Evolutionary conservation across 2,329 filamentous ascomycete species (phyloP), one percentile per base, ranked within the genome.

Genomic region (Ophiocordyceps unilateralis): DNA sequence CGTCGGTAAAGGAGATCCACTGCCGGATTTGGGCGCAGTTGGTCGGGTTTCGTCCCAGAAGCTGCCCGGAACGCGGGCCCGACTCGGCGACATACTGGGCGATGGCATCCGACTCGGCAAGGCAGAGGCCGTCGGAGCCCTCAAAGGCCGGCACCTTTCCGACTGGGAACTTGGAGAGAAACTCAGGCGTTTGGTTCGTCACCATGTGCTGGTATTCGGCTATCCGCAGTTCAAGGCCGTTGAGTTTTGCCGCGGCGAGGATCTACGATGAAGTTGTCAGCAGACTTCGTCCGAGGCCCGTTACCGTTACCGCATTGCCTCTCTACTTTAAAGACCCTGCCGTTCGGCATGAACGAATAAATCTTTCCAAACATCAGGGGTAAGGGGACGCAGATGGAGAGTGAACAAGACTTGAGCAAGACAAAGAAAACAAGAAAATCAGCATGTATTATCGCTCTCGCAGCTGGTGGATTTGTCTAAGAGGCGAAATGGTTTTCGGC

Each of bases 141-240:
- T 42, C 41, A 28, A 42, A 42, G 17, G 22, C 41, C 9, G 41
- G 41, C 4, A 38, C 41, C 17, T 42, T 42, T 4, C 41, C 41
- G 22, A 17, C 41, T 8, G 41, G 41, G 14, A 42, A 42, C 32
- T 38, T 42, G 32, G 41, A 15, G 17, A 43, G 26, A 28, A 43
- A 43, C 15, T 37, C 37, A 14, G 42, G 21, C 17, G 38, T 40
- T n/a, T 21, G 28, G 42, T 43, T 43, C 10, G 37, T 43, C 2
- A 40, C 20, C 28, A 37, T 43, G 14, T 43, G 42, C 39, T 43
- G 42, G 21, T 43, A 43, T 7, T 43, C 42, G 14, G 42, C 42
- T 22, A 43, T 15, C 20, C 41, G 20, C 15, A 43, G 23, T 4
- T 43, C 42, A 19, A 43, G 42, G 7, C 20, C 28, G 21, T 43